These are phyloP conservation scores for Echium plantagineum DNA, from an alignment of 257 asterid genomes.

Conservation along the genomic window DNA sequence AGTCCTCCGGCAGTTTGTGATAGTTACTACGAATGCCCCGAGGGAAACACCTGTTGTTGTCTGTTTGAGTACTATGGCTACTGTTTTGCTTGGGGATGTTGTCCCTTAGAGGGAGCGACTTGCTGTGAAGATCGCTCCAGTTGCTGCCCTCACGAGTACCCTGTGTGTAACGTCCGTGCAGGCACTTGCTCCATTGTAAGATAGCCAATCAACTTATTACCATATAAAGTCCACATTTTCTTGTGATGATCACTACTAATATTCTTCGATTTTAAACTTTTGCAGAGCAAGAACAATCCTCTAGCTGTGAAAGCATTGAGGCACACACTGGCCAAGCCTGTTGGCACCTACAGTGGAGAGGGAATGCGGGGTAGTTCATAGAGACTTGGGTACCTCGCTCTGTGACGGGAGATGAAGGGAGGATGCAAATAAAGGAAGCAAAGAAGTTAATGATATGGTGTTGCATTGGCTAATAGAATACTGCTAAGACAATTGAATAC, in stretches of 20 bases:
- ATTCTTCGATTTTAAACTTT: background rate
- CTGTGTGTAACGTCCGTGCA: constrained; percentile 49
- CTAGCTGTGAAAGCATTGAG: constrained; percentile 60
- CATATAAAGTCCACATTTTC: background rate
- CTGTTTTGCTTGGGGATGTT: constrained; percentile 80
- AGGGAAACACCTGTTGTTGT: constrained; percentile 67
- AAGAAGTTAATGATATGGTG: background rate
- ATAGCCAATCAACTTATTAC: background rate
- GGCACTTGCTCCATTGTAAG: constrained; percentile 73
- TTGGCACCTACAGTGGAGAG: constrained; percentile 18
- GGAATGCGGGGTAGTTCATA: constrained; percentile 29
- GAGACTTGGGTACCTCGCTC: constrained; percentile 5
- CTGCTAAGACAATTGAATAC: background rate
- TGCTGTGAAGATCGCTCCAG: constrained; percentile 73
- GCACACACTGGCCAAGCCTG: constrained; percentile 45
- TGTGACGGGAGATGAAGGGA: constrained; percentile 6
- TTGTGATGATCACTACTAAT: background rate
- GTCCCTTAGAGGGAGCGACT: constrained; percentile 65
- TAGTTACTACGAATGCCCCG: constrained; percentile 33
- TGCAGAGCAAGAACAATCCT: constrained; percentile 57
- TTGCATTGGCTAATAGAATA: constrained; percentile 2
- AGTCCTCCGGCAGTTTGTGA: constrained; percentile 45
- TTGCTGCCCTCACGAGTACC: constrained; percentile 81
- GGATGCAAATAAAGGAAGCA: constrained; percentile 5
- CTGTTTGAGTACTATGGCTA: constrained; percentile 19